phyloP scores from a whole-genome alignment of 2,329 filamentous ascomycete species.

The Ceratocystis destructans region DNA sequence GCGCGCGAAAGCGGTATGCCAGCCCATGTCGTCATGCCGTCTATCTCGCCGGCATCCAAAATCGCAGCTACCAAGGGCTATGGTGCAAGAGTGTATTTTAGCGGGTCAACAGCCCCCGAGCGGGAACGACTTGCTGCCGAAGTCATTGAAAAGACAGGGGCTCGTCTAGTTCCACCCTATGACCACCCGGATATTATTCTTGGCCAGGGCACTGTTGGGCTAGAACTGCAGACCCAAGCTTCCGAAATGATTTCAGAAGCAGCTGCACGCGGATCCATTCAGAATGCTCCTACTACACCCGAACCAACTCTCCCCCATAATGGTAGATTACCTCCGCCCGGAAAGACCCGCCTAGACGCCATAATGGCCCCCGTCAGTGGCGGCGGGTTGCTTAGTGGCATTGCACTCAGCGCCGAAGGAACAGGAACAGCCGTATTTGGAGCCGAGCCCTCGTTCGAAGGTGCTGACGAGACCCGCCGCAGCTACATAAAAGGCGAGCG shows the following conservation, averaged over 20 bases:
- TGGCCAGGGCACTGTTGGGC: conserved; percentile 77
- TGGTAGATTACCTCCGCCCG: conserved; percentile 9
- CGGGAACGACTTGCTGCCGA: conserved; percentile 62
- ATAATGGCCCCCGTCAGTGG: conserved; percentile 78
- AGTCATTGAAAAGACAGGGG: conserved; percentile 58
- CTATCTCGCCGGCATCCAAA: conserved; percentile 72
- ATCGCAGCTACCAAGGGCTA: conserved; percentile 70
- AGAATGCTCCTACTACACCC: neutral
- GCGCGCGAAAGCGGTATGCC: conserved; percentile 59
- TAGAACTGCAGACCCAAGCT: conserved; percentile 71
- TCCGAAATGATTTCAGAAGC: conserved; percentile 33
- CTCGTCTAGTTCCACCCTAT: conserved; percentile 74
- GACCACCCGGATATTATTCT: conserved; percentile 86
- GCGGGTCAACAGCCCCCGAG: conserved; percentile 65
- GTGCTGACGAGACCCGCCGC: conserved; percentile 67
- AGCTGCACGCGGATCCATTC: conserved; percentile 19
- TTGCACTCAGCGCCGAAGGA: conserved; percentile 60
- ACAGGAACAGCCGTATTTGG: conserved; percentile 70
- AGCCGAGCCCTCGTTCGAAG: conserved; percentile 69
- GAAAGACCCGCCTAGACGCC: conserved; percentile 40
- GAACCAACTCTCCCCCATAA: neutral
- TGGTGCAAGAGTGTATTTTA: conserved; percentile 66
- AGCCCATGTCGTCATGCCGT: conserved; percentile 84
- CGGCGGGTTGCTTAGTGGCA: conserved; percentile 74
- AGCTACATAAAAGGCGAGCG: conserved; percentile 52